Evolutionary conservation across 2,329 filamentous ascomycete species (phyloP), one percentile per base, ranked within the genome.

Genomic region (Onygenales sp.): DNA sequence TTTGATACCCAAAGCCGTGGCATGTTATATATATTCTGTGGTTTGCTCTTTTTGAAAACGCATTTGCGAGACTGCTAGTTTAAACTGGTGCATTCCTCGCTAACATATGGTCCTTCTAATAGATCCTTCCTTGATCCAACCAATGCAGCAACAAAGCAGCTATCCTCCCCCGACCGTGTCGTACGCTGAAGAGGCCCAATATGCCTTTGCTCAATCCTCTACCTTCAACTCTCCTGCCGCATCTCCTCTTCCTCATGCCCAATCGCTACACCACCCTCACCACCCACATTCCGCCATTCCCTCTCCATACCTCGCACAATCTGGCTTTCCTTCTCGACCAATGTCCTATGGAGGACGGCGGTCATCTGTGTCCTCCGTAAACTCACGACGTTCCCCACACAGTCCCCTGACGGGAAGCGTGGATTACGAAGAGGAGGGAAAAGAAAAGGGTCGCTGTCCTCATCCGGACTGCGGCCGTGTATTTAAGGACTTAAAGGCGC

Each of bases 401-500:
- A 84, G 81, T 68, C 79, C 73, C 55, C 72, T 76, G 60, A 77
- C 78, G 60, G 85, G 80, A 65, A 79, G 78, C 54, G 75, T 82
- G 53, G 83, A 86, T 64, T 69, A 75, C 55, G 74, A 75, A 31
- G 84, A 86, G 64, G 85, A 88, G 66, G 67, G 68, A 39, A 72
- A 74, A 56, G 79, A 85, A 64, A 85, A 85, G 64, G 80, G 80
- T 36, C 78, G 87, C 57, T 95, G 89, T 75, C 87, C 87, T 1
- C 84, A 90, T 64, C 83, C 86, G 6, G 89, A 92, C 54, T 95
- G 90, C 63, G 89, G 89, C 58, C 84, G 87, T 63, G 78, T 85
- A 54, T 94, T 94, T 79, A 94, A 94, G 73, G 90, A 95, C 65
- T 75, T 95, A 59, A 92, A 92, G 72, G 90, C 91, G 7, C 91